Percentiles rank a stretch among this genome's conserved stretches.
Evolutionary conservation across 2,329 filamentous ascomycete species (phyloP).

Genomic region (Trichophyton simii): DNA sequence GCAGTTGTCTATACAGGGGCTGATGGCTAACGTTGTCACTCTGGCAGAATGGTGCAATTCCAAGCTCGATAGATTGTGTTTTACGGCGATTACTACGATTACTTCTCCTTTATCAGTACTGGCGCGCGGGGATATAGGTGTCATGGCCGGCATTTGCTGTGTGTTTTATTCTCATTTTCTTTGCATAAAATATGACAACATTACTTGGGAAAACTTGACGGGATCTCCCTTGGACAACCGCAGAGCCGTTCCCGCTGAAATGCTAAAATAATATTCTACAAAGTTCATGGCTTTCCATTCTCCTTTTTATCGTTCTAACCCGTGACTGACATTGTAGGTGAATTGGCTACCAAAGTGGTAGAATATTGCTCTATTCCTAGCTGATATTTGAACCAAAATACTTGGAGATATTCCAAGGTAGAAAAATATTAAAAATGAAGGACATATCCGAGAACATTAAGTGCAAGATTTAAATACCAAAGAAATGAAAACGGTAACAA

Average conservation of each 20-base stretch:
- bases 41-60: slow-evolving; percentile 85
- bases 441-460: not conserved
- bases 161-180: not conserved
- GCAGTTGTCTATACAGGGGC: not conserved
- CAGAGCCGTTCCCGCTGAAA: not conserved
- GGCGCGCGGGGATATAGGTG: slow-evolving; percentile 3
- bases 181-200: not conserved
- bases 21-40: slow-evolving; percentile 9
- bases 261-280: not conserved
- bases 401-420: not conserved
- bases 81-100: not conserved
- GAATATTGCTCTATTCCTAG: not conserved
- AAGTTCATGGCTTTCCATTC: not conserved
- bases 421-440: not conserved
- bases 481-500: not conserved
- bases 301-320: not conserved
- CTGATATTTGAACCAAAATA: not conserved
- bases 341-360: not conserved
- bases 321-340: not conserved
- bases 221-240: not conserved
- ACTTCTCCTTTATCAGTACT: not conserved
- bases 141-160: not conserved
- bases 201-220: not conserved
- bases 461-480: not conserved
- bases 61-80: slow-evolving; percentile 59